These are phyloP conservation scores for Mrakia blollopis DNA, from an alignment of 768 basidiomycete species.

Conservation along the genomic window DNA sequence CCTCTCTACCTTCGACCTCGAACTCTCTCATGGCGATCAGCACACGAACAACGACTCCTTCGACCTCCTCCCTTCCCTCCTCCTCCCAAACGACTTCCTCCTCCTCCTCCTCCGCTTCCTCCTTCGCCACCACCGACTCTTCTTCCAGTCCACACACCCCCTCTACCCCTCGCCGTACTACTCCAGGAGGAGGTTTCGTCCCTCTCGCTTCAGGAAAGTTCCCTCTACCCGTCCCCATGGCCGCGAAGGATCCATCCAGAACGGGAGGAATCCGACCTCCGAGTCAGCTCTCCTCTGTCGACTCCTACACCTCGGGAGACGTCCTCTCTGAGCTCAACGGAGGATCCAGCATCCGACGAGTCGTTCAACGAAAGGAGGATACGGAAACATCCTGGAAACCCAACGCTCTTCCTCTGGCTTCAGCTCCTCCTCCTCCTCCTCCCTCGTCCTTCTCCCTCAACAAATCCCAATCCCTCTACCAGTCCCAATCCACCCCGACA, in stretches of 20 bases:
- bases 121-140: not conserved
- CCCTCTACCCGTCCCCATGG: not conserved
- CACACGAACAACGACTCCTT: not conserved
- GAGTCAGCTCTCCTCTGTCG: not conserved
- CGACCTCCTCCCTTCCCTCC: not conserved
- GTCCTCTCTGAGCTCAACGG: not conserved
- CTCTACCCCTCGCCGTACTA: not conserved
- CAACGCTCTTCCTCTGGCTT: not conserved
- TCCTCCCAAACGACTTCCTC: not conserved
- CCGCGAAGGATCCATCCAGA: not conserved
- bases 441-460: not conserved
- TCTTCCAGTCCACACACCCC: not conserved
- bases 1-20: not conserved
- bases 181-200: not conserved
- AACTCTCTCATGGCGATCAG: not conserved
- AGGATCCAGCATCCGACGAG: not conserved
- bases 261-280: conserved; percentile 4
- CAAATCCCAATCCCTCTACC: not conserved
- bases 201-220: not conserved
- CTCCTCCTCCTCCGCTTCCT: not conserved
- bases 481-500: not conserved
- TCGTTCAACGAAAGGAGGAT: not conserved
- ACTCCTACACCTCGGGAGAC: not conserved
- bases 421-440: not conserved
- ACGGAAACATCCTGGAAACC: not conserved